Evolutionary conservation across 352 stramenopile species (phyloP).

Genomic region (Globisporangium nunn): DNA sequence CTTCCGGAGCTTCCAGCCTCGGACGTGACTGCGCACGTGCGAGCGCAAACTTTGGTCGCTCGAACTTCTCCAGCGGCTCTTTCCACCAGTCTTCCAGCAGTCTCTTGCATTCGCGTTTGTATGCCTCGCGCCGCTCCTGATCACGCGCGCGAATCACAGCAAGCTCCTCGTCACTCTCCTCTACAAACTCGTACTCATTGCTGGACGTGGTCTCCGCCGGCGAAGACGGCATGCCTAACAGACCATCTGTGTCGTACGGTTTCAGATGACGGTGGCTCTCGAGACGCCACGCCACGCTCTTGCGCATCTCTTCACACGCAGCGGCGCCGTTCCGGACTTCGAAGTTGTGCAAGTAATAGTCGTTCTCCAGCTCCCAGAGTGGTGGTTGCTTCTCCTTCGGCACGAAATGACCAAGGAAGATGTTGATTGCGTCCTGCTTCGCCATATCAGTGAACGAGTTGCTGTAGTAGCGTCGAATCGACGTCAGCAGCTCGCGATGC

Average conservation of each 20-base stretch:
- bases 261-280: slow-evolving; percentile 39
- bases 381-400: slow-evolving; percentile 55
- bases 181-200: slow-evolving; percentile 21
- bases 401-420: slow-evolving; percentile 95
- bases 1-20: slow-evolving; percentile 7
- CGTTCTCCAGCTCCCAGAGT: slow-evolving; percentile 80
- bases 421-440: slow-evolving; percentile 99
- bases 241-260: slow-evolving; percentile 1
- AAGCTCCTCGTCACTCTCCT: slow-evolving; percentile 17
- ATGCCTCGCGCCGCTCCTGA: slow-evolving; percentile 58
- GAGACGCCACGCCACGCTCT: slow-evolving; percentile 51
- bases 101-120: slow-evolving; percentile 68
- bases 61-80: slow-evolving; percentile 69
- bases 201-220: slow-evolving; percentile 10
- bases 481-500: slow-evolving; percentile 96
- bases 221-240: neutral
- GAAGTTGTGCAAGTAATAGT: slow-evolving; percentile 91
- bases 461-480: slow-evolving; percentile 98
- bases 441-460: slow-evolving; percentile 98
- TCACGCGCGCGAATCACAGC: slow-evolving; percentile 17
- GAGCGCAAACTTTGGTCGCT: slow-evolving; percentile 28
- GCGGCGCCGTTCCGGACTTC: slow-evolving; percentile 65
- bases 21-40: slow-evolving; percentile 8
- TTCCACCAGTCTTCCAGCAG: slow-evolving; percentile 86
- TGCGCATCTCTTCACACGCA: slow-evolving; percentile 55